phyloP scores from a whole-genome alignment of 2,329 filamentous ascomycete species.

The Sclerotinia spermophila region DNA sequence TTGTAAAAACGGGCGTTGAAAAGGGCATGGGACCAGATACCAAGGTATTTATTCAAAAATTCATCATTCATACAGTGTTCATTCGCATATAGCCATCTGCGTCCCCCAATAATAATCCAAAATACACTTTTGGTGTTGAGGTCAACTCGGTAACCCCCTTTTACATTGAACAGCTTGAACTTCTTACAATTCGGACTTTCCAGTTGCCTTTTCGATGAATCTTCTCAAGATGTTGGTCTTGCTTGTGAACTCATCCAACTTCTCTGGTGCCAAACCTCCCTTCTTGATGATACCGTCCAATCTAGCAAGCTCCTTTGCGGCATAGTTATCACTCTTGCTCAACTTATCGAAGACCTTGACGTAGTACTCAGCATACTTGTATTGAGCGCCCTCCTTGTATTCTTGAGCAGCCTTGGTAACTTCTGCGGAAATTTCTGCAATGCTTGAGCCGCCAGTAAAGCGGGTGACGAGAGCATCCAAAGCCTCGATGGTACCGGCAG shows the following conservation, averaged over 20 bases:
- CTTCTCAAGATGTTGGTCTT: conserved; percentile 84
- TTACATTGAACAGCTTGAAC: background rate
- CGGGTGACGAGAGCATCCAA: conserved; percentile 75
- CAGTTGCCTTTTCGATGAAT: conserved; percentile 62
- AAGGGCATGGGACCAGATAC: conserved; percentile 11
- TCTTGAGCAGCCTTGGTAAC: conserved; percentile 66
- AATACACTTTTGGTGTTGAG: conserved; percentile 3
- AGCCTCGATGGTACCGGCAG: conserved; percentile 76
- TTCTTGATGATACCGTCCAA: conserved; percentile 78
- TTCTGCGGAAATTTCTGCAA: conserved; percentile 65
- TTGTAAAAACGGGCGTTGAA: conserved; percentile 12
- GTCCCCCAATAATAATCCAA: background rate
- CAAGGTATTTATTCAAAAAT: background rate
- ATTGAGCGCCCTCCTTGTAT: conserved; percentile 58
- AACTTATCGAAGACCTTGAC: conserved; percentile 87
- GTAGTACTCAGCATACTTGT: conserved; percentile 92
- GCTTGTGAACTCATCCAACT: conserved; percentile 81
- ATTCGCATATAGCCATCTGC: background rate
- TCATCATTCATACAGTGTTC: conserved; percentile 1
- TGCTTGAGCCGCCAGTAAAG: conserved; percentile 56
- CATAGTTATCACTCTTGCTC: conserved; percentile 71
- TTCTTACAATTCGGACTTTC: conserved; percentile 54
- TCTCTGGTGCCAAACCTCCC: conserved; percentile 78
- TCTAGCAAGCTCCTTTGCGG: conserved; percentile 78
- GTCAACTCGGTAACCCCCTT: background rate